Percentiles rank a stretch among this genome's conserved stretches.
Conservation (phyloP, 306 rosid genomes). For the Vicia faba region DNA sequence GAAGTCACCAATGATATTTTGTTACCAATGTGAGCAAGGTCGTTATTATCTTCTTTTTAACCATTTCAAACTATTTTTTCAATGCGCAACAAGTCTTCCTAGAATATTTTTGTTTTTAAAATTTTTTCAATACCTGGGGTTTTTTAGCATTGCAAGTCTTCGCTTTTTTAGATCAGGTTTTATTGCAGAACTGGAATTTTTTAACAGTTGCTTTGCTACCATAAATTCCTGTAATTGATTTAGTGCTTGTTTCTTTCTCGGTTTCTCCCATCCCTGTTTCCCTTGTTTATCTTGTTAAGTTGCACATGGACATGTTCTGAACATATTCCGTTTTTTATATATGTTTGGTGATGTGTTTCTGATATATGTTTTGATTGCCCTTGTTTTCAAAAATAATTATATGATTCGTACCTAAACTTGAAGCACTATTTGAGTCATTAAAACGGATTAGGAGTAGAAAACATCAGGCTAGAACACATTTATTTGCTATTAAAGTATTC, state of each 20-base stretch:
- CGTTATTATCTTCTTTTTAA: constrained; percentile 9
- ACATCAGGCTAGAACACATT: neutral
- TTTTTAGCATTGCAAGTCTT: constrained; percentile 1
- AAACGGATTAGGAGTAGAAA: neutral
- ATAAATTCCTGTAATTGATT: neutral
- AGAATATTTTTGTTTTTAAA: neutral
- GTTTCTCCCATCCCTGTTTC: neutral
- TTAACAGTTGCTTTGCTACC: neutral
- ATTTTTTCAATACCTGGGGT: neutral
- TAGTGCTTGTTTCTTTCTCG: neutral
- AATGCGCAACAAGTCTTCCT: neutral
- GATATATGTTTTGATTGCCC: neutral
- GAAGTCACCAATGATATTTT: neutral
- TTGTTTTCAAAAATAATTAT: neutral
- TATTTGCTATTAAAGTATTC: neutral
- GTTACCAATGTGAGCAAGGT: neutral
- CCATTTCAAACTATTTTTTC: neutral
- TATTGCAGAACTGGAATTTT: neutral
- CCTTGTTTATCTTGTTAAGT: neutral
- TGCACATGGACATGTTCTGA: neutral
- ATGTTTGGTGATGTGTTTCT: neutral
- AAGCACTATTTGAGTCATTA: neutral
- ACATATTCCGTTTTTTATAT: neutral
- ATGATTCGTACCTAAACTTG: neutral
- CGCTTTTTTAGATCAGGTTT: neutral